These are phyloP conservation scores for Tephrocybe sp. DNA, from an alignment of 768 basidiomycete species.

Conservation along the genomic window DNA sequence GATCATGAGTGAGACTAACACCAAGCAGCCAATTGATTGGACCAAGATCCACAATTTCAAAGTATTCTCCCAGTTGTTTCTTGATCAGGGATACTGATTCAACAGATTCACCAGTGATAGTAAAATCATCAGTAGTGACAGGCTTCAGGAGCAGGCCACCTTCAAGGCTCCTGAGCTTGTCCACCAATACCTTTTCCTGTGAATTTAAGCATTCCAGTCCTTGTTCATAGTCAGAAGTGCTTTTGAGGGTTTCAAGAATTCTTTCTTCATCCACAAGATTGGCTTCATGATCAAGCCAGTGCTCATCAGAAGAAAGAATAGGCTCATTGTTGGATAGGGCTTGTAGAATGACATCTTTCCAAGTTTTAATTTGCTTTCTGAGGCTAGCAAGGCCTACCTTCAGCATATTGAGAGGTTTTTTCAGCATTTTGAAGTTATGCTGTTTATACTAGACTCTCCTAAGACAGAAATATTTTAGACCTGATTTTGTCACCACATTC, in stretches of 20 bases:
- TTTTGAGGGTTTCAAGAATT: conserved; percentile 16
- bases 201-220: conserved; percentile 13
- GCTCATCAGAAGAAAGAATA: conserved; percentile 16
- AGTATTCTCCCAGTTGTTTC: conserved; percentile 14
- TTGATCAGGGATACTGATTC: conserved; percentile 13
- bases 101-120: conserved; percentile 17
- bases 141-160: too few relatives aligned
- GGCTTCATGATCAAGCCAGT: conserved; percentile 18
- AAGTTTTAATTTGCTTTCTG: conserved; percentile 1
- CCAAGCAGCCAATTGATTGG: too few relatives aligned
- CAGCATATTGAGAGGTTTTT: conserved; percentile 7
- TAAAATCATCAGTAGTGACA: conserved; percentile 28
- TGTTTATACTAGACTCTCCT: conserved; percentile 11
- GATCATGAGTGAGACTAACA: too few relatives aligned
- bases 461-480: too few relatives aligned
- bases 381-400: conserved; percentile 9
- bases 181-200: conserved; percentile 6
- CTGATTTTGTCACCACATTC: too few relatives aligned
- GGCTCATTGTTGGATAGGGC: conserved; percentile 2
- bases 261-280: conserved; percentile 21
- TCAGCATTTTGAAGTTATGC: conserved; percentile 11
- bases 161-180: too few relatives aligned
- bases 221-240: conserved; percentile 21
- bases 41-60: too few relatives aligned
- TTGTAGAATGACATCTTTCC: conserved; percentile 7